Evolutionary conservation across 2,329 filamentous ascomycete species (phyloP), one percentile per base, ranked within the genome.

Genomic region (Trichoderma sp.): DNA sequence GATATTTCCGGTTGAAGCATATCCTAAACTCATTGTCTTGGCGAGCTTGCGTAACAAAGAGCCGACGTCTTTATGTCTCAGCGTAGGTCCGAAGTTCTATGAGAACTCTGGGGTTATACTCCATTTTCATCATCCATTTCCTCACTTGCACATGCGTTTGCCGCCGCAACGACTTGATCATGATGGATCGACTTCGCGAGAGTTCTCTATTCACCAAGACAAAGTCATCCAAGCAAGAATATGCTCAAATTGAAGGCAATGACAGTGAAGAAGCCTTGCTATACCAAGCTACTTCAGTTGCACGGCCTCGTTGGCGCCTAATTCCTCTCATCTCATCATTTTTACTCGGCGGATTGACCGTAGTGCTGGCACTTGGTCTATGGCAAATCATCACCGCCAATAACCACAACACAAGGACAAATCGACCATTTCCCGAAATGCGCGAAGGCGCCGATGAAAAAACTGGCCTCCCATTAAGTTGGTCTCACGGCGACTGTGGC

Each of bases 401-500:
- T 1, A 66, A 50, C 7, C 35, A 66, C 24, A 14, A 5, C 12
- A 29, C 45, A 16, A 50, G 35, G 12, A n/a, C 63, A 3, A 77
- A 75, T 50, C 68, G 76, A 9, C 41, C n/a, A 3, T 71, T 75
- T 24, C 76, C 76, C 2, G 64, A 74, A 21, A 75, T 75, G 4
- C 74, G 71, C 8, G 31, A 78, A 35, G 78, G 78, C 31, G n/a
- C 66, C 8, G 76, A 79, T 62, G 60, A 62, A 14, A 35, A 41
- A 6, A 78, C 75, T 6, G 78, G 78, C 2, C 75, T 78, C 0
- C 77, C 78, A 0, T 21, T 66, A 41, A 66, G 64, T 31, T 66
- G 64, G 64, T 66, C 64, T 66, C 64, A 78, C 50, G 79, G 78
- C 21, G 78, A 80, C 62, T 79, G 79, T 53, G 79, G 79, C 35